Evolutionary conservation across 257 asterid species (phyloP).

Genomic region (Capsicum pubescens): DNA sequence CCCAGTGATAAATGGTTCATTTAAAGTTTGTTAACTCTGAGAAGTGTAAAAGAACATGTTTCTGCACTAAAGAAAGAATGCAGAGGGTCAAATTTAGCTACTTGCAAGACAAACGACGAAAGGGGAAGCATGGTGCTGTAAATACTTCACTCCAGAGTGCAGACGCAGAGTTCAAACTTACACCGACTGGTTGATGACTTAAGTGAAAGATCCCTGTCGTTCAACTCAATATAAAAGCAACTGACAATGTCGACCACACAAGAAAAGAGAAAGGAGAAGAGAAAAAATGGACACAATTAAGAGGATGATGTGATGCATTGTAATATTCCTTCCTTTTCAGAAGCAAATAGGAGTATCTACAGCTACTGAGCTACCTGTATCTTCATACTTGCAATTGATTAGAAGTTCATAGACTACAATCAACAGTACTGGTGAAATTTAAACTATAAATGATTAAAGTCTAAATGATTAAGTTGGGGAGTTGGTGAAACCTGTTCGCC

Average conservation of each 20-base stretch:
- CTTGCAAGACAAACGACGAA: neutral
- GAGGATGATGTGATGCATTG: neutral
- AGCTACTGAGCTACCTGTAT: neutral
- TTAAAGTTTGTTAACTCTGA: neutral
- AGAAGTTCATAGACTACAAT: conserved; percentile 5
- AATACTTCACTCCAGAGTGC: neutral
- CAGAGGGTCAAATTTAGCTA: neutral
- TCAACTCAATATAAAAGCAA: neutral
- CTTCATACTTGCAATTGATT: neutral
- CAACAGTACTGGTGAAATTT: neutral
- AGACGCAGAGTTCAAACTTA: neutral
- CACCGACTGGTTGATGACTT: neutral
- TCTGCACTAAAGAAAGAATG: neutral
- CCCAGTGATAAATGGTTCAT: conserved; percentile 3
- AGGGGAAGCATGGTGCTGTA: neutral
- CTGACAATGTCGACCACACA: neutral
- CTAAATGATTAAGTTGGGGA: too few relatives aligned
- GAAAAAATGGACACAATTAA: neutral
- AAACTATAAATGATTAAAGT: neutral
- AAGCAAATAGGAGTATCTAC: neutral
- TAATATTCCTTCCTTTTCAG: neutral
- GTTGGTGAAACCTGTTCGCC: neutral
- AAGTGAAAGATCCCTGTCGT: neutral
- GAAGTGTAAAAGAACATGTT: neutral
- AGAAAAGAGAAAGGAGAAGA: conserved; percentile 9